Percentiles rank a stretch among this genome's conserved stretches.
phyloP scores from a whole-genome alignment of 176 grass and related monocot genomes.

The Tillandsia fasciculata region DNA sequence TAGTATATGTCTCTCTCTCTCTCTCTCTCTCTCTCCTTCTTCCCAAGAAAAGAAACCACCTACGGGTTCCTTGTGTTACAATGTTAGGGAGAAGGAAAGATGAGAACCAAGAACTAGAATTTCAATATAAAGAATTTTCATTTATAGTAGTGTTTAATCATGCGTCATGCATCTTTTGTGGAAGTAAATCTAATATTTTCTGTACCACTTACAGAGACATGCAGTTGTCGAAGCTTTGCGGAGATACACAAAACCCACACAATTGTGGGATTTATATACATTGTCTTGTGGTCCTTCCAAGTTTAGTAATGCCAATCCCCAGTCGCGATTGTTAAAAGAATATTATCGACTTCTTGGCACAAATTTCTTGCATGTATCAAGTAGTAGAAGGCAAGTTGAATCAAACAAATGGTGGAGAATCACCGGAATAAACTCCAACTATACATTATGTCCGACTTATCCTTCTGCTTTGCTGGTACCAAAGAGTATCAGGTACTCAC shows the following conservation, averaged over 20 bases:
- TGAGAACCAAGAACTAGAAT: neutral
- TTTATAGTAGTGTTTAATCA: neutral
- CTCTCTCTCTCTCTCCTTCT: no score
- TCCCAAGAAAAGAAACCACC: neutral
- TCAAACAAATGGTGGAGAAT: slow-evolving; percentile 67
- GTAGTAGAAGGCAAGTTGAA: slow-evolving; percentile 22
- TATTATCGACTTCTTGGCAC: slow-evolving; percentile 66
- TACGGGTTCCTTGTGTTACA: neutral
- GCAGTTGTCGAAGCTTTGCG: slow-evolving; percentile 61
- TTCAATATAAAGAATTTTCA: neutral
- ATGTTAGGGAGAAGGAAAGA: neutral
- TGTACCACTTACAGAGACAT: slow-evolving; percentile 47
- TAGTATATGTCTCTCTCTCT: no score
- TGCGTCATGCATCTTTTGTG: neutral
- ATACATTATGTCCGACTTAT: slow-evolving; percentile 88
- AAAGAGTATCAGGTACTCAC: slow-evolving; percentile 62
- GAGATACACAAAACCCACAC: slow-evolving; percentile 55
- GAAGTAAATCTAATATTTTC: neutral
- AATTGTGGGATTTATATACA: slow-evolving; percentile 74
- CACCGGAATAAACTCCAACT: slow-evolving; percentile 63
- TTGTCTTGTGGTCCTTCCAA: slow-evolving; percentile 68
- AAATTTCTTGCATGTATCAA: slow-evolving; percentile 25
- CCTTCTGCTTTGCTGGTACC: slow-evolving; percentile 77
- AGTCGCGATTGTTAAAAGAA: slow-evolving; percentile 60
- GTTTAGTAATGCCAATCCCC: slow-evolving; percentile 63